These are phyloP conservation scores for Fistulina hepatica DNA, from an alignment of 1,284 basidiomycete genomes.

Conservation along the genomic window DNA sequence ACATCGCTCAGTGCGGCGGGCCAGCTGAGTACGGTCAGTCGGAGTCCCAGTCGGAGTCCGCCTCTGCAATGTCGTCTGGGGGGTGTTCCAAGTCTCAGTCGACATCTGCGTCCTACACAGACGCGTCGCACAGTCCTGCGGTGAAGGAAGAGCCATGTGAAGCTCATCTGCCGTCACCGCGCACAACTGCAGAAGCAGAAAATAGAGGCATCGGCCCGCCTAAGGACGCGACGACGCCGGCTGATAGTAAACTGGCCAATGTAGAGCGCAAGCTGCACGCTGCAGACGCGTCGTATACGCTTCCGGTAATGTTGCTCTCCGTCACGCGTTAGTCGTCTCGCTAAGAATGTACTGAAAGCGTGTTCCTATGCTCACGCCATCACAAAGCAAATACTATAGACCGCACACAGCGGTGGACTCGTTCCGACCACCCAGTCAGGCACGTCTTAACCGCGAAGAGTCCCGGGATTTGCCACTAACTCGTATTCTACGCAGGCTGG, in stretches of 20 bases:
- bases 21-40: conserved; percentile 26
- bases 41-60: conserved; percentile 26
- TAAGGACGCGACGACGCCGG: conserved; percentile 20
- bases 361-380: conserved; percentile 38
- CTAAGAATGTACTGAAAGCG: conserved; percentile 18
- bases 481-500: conserved; percentile 2
- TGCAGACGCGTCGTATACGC: conserved; percentile 21
- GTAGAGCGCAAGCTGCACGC: conserved; percentile 6
- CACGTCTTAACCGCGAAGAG: neutral
- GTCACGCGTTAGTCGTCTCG: conserved; percentile 9
- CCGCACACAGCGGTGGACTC: conserved; percentile 32
- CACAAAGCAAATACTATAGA: conserved; percentile 46
- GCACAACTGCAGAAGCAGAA: no score
- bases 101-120: conserved; percentile 40
- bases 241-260: conserved; percentile 10
- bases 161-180: no score
- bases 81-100: conserved; percentile 35
- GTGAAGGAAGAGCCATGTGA: conserved; percentile 53
- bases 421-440: neutral
- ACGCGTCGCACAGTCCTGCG: conserved; percentile 41
- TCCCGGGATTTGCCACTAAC: neutral
- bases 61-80: conserved; percentile 29
- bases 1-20: conserved; percentile 28
- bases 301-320: conserved; percentile 17
- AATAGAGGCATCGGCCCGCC: no score